Base-by-base conservation (phyloP, 768 basidiomycete species). In the Rhizopogon vinicolor region DNA sequence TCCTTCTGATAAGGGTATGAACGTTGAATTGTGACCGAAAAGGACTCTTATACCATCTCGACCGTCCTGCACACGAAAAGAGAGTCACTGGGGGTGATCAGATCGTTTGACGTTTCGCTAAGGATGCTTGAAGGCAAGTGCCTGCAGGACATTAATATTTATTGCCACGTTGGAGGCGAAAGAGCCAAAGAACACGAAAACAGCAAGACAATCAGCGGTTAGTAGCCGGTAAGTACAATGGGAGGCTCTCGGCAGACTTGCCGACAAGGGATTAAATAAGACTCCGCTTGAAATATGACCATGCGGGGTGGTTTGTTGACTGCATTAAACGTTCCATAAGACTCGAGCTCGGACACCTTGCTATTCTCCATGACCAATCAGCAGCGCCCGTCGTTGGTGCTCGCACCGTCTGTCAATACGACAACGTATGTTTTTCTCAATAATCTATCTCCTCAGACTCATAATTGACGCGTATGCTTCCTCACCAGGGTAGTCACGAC, bases 351-450 rank as follows among this genome's bases (percentile, higher is more conserved):
- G 59, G 50, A 54, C 62, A 56, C 64, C 61, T 63, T 62, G 58
- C 58, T 65, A 58, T 58, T 63, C 72, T 75, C 71, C 65, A 89
- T 87, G 86, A 84, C 75, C 74, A 74, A 78, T 62, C 77, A 75
- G 66, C 78, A 77, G 66, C 82, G 87, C 54, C 90, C 91, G 22
- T 75, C 78, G 61, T 77, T 92, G 54, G 78, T 83, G 60, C 81
- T 93, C 40, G 85, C 86, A 62, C 91, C 91, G 40, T 89, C 91
- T 19, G 85, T 91, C 53, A 91, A 86, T 63, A 92, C 90, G 3
- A 93, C 89, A 37, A 91, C 83, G 91, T 92, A 74, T 45, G 84
- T 77, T 46, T 45, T 58, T 29, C 51, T 57, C 4, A 31, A 28
- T 10, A 25, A 49, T 29, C 49, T 33, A 53, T 8, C n/a, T 28